A percentile compares a stretch with the other conserved stretches of the same genome.
phyloP scores from a whole-genome alignment of 1,139 yeast species.

The Pneumocystis murina region DNA sequence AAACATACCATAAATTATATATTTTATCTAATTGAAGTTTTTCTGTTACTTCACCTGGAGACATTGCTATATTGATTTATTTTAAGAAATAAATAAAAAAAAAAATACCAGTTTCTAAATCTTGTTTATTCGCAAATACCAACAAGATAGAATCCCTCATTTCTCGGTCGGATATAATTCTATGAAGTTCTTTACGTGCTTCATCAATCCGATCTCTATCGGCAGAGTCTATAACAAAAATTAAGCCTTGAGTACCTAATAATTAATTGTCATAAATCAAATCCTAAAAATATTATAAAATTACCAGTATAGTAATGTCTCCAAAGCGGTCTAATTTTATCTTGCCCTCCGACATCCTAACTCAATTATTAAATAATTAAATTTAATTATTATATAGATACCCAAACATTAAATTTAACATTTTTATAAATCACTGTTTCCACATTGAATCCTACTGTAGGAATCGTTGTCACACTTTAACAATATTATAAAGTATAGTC shows the following conservation, averaged over 20 bases:
- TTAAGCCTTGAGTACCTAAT: constrained; percentile 24
- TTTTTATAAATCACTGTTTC: constrained; percentile 85
- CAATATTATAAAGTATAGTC: neutral
- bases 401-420: constrained; percentile 70
- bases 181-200: constrained; percentile 74
- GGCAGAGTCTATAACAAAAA: constrained; percentile 92
- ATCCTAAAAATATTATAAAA: neutral
- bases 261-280: neutral
- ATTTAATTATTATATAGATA: constrained; percentile 11
- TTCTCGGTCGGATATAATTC: constrained; percentile 89
- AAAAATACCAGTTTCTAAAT: constrained; percentile 59
- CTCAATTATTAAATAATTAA: neutral
- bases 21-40: constrained; percentile 68
- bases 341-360: constrained; percentile 94
- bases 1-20: constrained; percentile 83
- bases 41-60: constrained; percentile 79
- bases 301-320: constrained; percentile 68
- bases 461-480: constrained; percentile 4
- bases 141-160: constrained; percentile 74
- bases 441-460: constrained; percentile 84
- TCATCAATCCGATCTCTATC: constrained; percentile 85
- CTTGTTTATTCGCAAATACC: constrained; percentile 95
- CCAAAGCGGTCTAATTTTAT: constrained; percentile 95
- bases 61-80: constrained; percentile 39
- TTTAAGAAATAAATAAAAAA: neutral